Evolutionary conservation across 768 basidiomycete species (phyloP).

Genomic region (Pholiota molesta): DNA sequence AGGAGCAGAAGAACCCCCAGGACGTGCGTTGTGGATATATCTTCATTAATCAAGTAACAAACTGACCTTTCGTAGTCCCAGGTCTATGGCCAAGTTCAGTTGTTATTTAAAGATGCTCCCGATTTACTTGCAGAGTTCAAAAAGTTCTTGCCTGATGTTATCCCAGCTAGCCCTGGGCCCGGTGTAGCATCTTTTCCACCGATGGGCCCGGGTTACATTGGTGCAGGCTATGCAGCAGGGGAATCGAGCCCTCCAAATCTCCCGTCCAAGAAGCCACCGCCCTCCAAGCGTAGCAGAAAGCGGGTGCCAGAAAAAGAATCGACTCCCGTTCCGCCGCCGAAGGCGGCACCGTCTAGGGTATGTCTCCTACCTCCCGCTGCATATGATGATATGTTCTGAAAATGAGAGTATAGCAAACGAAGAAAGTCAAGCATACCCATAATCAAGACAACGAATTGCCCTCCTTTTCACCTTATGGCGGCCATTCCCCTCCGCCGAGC

Average conservation of each 20-base stretch:
- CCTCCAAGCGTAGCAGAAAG: constrained; percentile 58
- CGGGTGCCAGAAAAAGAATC: constrained; percentile 69
- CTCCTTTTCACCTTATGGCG: constrained; percentile 51
- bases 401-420: constrained; percentile 42
- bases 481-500: constrained; percentile 40
- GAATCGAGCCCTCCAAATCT: constrained; percentile 46
- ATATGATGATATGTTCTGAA: not conserved
- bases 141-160: constrained; percentile 74
- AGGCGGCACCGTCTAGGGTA: constrained; percentile 42
- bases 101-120: constrained; percentile 79
- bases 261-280: constrained; percentile 45
- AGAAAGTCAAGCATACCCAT: constrained; percentile 66
- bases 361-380: constrained; percentile 11
- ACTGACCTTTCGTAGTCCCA: constrained; percentile 49
- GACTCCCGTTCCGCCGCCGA: constrained; percentile 58
- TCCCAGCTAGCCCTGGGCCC: constrained; percentile 41
- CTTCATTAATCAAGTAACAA: constrained; percentile 4
- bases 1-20: constrained; percentile 73
- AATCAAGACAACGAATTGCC: constrained; percentile 60
- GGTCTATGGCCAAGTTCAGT: constrained; percentile 80
- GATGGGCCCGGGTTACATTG: constrained; percentile 40
- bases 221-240: constrained; percentile 31
- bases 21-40: constrained; percentile 53
- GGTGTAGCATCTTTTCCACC: constrained; percentile 53
- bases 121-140: constrained; percentile 83